Conservation (phyloP, 352 stramenopile genomes). For the Phytopythium delawarense region DNA sequence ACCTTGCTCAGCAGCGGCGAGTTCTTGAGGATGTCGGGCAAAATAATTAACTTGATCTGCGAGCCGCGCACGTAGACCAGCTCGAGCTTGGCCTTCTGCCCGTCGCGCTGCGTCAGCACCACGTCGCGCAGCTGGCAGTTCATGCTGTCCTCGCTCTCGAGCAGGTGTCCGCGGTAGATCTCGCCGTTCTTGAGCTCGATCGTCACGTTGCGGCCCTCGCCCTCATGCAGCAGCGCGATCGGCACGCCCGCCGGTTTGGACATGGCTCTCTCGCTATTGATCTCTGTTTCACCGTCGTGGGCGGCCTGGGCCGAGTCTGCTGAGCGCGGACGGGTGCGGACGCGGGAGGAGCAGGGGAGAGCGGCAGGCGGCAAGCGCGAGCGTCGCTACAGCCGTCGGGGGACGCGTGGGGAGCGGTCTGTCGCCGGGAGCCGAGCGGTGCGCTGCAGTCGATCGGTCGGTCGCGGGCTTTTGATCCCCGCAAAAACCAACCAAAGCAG, state of each 20-base stretch:
- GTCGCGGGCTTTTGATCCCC: not conserved
- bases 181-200: conserved; percentile 89
- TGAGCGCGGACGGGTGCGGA: not conserved
- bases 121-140: conserved; percentile 96
- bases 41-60: conserved; percentile 96
- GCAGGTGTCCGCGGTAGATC: conserved; percentile 80
- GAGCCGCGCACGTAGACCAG: conserved; percentile 94
- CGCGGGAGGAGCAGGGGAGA: not conserved
- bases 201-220: conserved; percentile 79
- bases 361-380: not conserved
- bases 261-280: conserved; percentile 19
- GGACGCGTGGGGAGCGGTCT: not conserved
- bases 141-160: conserved; percentile 94
- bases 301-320: not conserved
- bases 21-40: conserved; percentile 97
- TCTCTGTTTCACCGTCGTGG: not conserved
- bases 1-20: conserved; percentile 96
- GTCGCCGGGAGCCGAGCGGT: not conserved
- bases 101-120: conserved; percentile 81
- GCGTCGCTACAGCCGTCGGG: not conserved
- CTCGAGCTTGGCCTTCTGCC: conserved; percentile 78
- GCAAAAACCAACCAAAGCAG: not conserved
- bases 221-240: conserved; percentile 85
- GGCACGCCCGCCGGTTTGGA: conserved; percentile 78
- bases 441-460: not conserved